Evolutionary conservation across 1,139 yeast species (phyloP).

Genomic region (Schizosaccharomyces versatilis): DNA sequence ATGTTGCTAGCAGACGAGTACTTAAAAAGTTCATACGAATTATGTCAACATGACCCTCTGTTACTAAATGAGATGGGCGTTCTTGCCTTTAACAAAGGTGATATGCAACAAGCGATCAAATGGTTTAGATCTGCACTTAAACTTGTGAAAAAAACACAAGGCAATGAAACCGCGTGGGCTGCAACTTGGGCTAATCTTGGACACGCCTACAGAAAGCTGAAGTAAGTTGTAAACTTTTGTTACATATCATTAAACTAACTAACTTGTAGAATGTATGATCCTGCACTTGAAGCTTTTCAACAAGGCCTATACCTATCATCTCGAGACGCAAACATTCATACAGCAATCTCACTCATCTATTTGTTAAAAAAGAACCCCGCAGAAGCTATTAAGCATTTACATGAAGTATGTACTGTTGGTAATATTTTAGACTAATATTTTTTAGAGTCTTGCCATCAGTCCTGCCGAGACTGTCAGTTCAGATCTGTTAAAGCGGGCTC

Average conservation of each 20-base stretch:
- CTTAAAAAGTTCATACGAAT: slow-evolving; percentile 46
- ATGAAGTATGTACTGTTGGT: slow-evolving; percentile 25
- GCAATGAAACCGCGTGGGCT: slow-evolving; percentile 67
- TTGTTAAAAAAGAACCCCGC: slow-evolving; percentile 42
- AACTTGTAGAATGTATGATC: slow-evolving; percentile 27
- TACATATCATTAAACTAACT: not conserved
- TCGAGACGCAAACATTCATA: slow-evolving; percentile 49
- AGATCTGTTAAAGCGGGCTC: slow-evolving; percentile 59
- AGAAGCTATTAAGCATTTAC: slow-evolving; percentile 56
- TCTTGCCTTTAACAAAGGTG: slow-evolving; percentile 54
- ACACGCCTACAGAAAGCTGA: slow-evolving; percentile 60
- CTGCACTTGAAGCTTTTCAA: slow-evolving; percentile 53
- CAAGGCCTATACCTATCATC: slow-evolving; percentile 51
- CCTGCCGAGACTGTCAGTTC: slow-evolving; percentile 72
- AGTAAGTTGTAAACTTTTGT: slow-evolving; percentile 5
- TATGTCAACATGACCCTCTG: slow-evolving; percentile 70
- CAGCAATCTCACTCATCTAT: slow-evolving; percentile 69
- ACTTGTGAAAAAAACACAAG: slow-evolving; percentile 45
- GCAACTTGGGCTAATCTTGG: slow-evolving; percentile 80
- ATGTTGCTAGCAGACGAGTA: slow-evolving; percentile 70
- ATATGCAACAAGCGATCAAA: slow-evolving; percentile 45
- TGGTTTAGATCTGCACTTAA: slow-evolving; percentile 51
- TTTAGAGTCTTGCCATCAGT: slow-evolving; percentile 37
- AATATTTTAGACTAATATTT: not conserved
- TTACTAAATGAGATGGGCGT: slow-evolving; percentile 84